Conservation (phyloP, 371 early-diverging fungal genomes). For the Syncephalastrum racemosum region DNA sequence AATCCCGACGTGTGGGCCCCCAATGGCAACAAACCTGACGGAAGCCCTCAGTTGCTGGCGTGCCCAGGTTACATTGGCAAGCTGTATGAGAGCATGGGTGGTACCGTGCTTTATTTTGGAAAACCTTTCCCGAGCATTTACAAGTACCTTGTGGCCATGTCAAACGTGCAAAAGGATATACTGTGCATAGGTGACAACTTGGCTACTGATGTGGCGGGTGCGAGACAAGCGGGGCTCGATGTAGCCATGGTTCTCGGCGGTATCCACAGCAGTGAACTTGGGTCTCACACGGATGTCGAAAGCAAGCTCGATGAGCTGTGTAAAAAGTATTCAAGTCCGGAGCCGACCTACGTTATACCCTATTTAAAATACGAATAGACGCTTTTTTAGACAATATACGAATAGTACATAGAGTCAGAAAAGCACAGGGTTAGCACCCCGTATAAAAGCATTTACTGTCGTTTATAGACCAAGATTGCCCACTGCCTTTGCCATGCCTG, state of each 20-base stretch:
- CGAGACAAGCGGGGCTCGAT: slow-evolving; percentile 34
- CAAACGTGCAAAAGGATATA: slow-evolving; percentile 9
- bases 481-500: too few species aligned
- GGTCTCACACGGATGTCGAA: too few species aligned
- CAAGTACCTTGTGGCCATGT: slow-evolving; percentile 24
- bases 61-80: slow-evolving; percentile 45
- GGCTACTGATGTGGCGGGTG: slow-evolving; percentile 44
- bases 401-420: too few species aligned
- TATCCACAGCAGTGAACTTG: slow-evolving; percentile 30
- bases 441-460: too few species aligned
- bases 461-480: too few species aligned
- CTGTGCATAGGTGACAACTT: slow-evolving; percentile 48
- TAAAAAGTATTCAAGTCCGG: too few species aligned
- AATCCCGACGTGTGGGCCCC: slow-evolving; percentile 51
- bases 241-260: slow-evolving; percentile 51
- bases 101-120: slow-evolving; percentile 45
- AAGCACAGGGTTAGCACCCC: too few species aligned
- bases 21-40: slow-evolving; percentile 34
- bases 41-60: slow-evolving; percentile 20
- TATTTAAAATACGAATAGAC: too few species aligned
- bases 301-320: too few species aligned
- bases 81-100: slow-evolving; percentile 44
- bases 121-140: slow-evolving; percentile 46
- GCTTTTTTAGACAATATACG: too few species aligned
- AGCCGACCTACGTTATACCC: too few species aligned